These are phyloP conservation scores for Psidium friedrichsthalianum DNA, from an alignment of 345 rosid species.

Conservation along the genomic window DNA sequence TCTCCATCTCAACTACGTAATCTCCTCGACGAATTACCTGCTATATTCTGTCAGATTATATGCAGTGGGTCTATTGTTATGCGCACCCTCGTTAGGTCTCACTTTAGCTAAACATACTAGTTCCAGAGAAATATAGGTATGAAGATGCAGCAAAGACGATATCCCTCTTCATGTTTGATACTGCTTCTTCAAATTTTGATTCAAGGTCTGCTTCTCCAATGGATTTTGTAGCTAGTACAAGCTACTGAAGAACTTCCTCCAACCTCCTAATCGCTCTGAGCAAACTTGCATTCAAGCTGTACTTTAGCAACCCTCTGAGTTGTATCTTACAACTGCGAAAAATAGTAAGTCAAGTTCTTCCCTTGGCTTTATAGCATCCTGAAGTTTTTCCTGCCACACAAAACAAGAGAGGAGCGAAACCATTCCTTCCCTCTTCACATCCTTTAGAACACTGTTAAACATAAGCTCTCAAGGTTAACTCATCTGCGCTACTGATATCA, in stretches of 20 bases:
- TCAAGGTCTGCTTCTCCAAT: constrained; percentile 82
- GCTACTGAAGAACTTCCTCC: constrained; percentile 96
- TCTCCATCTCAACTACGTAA: too few species aligned
- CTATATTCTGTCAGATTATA: too few species aligned
- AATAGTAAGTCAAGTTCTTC: constrained; percentile 87
- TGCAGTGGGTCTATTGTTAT: too few species aligned
- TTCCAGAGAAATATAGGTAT: constrained; percentile 34
- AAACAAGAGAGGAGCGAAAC: constrained; percentile 94
- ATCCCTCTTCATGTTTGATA: constrained; percentile 85
- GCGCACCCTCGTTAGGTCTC: neutral
- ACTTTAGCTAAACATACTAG: neutral
- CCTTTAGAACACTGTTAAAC: constrained; percentile 73
- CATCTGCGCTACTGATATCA: neutral
- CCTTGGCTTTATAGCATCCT: constrained; percentile 81
- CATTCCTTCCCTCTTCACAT: constrained; percentile 77
- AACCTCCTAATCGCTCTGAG: constrained; percentile 91
- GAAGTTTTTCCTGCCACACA: constrained; percentile 93
- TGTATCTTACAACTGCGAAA: constrained; percentile 67
- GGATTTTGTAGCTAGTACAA: constrained; percentile 76
- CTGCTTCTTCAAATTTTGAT: constrained; percentile 79
- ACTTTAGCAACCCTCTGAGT: constrained; percentile 78
- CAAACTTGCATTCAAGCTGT: constrained; percentile 92
- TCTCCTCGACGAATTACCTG: too few species aligned
- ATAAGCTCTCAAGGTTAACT: too few species aligned
- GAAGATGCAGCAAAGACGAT: constrained; percentile 93